Conservation (phyloP, 1,284 basidiomycete genomes). For the Pseudozyma hubeiensis region DNA sequence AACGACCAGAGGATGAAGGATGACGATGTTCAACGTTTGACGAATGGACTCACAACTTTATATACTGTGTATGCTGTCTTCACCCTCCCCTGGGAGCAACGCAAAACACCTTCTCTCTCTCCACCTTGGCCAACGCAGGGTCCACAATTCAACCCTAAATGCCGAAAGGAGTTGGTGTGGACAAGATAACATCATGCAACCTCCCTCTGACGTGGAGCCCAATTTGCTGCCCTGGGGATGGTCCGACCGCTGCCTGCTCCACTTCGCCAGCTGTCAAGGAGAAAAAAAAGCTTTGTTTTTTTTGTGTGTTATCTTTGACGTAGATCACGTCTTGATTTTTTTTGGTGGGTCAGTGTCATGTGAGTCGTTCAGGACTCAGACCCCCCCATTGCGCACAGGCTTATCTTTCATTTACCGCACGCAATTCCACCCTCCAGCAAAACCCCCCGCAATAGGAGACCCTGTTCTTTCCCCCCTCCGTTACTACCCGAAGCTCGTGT, state of each 20-base stretch:
- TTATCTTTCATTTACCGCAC: constrained; percentile 6
- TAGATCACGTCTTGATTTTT: background rate
- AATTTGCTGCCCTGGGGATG: background rate
- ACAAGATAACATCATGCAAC: constrained; percentile 5
- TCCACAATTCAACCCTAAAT: background rate
- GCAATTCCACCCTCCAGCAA: background rate
- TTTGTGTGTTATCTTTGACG: constrained; percentile 12
- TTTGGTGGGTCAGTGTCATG: background rate
- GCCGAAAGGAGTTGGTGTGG: too few relatives aligned
- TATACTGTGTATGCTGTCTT: too few relatives aligned
- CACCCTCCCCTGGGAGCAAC: too few relatives aligned
- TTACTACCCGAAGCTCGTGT: too few relatives aligned
- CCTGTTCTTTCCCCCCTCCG: too few relatives aligned
- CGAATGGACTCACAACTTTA: too few relatives aligned
- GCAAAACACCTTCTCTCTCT: too few relatives aligned
- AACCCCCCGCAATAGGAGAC: background rate
- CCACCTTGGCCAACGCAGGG: background rate
- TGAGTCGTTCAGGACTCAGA: background rate
- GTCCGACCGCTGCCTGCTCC: background rate
- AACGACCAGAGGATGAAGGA: too few relatives aligned
- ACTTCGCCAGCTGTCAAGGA: background rate
- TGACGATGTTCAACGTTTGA: too few relatives aligned
- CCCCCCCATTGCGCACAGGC: background rate
- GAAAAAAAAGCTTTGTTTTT: background rate
- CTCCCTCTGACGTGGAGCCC: constrained; percentile 5